These are phyloP conservation scores for Priceomyces melissophilus DNA, from an alignment of 805 yeast species.

Conservation along the genomic window DNA sequence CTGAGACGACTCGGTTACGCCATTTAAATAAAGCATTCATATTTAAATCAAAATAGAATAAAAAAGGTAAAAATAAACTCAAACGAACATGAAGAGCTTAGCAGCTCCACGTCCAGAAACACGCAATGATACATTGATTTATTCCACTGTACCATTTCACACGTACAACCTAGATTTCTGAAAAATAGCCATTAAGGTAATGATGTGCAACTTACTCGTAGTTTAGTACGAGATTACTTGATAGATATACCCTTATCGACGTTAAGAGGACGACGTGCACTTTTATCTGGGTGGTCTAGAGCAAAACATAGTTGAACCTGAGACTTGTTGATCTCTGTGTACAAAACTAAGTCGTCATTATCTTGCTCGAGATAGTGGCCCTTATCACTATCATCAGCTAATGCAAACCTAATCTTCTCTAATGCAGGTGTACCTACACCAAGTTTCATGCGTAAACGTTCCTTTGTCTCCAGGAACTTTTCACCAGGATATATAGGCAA, in stretches of 20 bases:
- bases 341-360: slow-evolving; percentile 54
- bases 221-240: slow-evolving; percentile 16
- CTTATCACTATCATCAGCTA: slow-evolving; percentile 42
- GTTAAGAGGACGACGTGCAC: slow-evolving; percentile 39
- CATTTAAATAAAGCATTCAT: no score
- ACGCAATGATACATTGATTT: no score
- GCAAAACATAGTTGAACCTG: slow-evolving; percentile 57
- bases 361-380: slow-evolving; percentile 45
- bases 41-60: no score
- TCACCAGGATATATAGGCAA: slow-evolving; percentile 73
- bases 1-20: no score
- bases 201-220: no score
- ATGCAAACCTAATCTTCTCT: slow-evolving; percentile 66
- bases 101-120: no score
- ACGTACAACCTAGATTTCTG: no score
- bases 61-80: no score
- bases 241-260: slow-evolving; percentile 44
- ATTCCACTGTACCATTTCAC: no score
- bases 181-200: no score
- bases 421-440: slow-evolving; percentile 82
- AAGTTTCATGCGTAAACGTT: slow-evolving; percentile 62
- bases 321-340: slow-evolving; percentile 42
- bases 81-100: no score
- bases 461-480: slow-evolving; percentile 55
- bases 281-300: slow-evolving; percentile 84